A percentile compares a stretch with the other conserved stretches of the same genome.
phyloP scores from a whole-genome alignment of 2,329 filamentous ascomycete genomes.

The Hymenoscyphus salicellus region DNA sequence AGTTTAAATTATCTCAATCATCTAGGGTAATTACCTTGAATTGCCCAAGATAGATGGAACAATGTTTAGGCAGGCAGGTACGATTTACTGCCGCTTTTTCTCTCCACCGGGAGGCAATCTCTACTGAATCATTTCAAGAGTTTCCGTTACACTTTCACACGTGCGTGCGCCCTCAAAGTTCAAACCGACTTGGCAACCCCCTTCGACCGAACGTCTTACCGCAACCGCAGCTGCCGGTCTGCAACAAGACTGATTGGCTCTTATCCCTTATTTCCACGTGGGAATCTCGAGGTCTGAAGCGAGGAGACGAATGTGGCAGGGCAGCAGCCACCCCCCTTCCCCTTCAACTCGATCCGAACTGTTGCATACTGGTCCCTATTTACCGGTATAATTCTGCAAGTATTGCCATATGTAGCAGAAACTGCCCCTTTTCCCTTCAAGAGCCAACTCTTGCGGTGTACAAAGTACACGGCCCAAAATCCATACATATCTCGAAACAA shows the following conservation, averaged over 20 bases:
- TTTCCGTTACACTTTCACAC: background rate
- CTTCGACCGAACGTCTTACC: background rate
- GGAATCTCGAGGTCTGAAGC: background rate
- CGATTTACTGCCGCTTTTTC: too few relatives aligned
- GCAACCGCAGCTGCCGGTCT: background rate
- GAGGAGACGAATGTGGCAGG: background rate
- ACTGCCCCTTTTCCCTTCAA: background rate
- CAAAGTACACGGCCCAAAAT: background rate
- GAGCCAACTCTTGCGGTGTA: background rate
- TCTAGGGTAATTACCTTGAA: too few relatives aligned
- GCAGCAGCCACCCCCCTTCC: too few relatives aligned
- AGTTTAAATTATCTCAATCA: too few relatives aligned
- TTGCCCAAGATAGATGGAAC: too few relatives aligned
- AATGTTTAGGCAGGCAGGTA: too few relatives aligned
- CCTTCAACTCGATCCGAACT: background rate
- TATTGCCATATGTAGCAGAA: background rate
- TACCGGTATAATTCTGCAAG: background rate
- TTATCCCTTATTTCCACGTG: slow-evolving; percentile 1
- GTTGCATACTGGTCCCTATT: background rate
- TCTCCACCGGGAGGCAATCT: background rate
- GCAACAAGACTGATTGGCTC: background rate
- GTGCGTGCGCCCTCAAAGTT: background rate
- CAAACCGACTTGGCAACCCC: background rate
- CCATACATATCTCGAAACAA: background rate
- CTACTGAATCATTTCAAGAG: background rate